Percentiles rank a stretch among this genome's conserved stretches.
These are phyloP conservation scores for Pseudomassariella vexata DNA, from an alignment of 2,329 filamentous ascomycete genomes.

Conservation along the genomic window DNA sequence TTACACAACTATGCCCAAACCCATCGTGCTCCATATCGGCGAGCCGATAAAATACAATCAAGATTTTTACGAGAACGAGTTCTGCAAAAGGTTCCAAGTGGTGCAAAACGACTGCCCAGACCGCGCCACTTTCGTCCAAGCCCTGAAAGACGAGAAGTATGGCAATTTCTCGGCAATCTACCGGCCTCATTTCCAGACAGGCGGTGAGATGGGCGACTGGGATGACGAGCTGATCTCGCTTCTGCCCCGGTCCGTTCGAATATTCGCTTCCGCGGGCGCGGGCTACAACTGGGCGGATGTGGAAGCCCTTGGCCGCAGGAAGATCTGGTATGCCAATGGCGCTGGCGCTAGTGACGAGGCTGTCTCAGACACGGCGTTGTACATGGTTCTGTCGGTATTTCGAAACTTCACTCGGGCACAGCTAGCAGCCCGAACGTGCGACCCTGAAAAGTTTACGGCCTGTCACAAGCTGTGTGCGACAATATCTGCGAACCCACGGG, in stretches of 20 bases:
- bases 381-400: conserved; percentile 39
- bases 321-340: conserved; percentile 38
- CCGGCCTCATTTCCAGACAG: conserved; percentile 57
- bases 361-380: conserved; percentile 35
- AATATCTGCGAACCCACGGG: conserved; percentile 42
- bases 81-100: conserved; percentile 32
- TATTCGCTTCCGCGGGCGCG: conserved; percentile 61
- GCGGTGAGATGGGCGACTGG: conserved; percentile 62
- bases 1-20: conserved; percentile 23
- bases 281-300: conserved; percentile 64
- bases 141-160: conserved; percentile 29
- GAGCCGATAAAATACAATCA: conserved; percentile 42
- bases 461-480: conserved; percentile 37
- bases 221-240: conserved; percentile 52
- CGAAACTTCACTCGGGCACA: conserved; percentile 44
- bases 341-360: conserved; percentile 35
- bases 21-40: conserved; percentile 35
- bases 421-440: conserved; percentile 36
- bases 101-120: conserved; percentile 30
- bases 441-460: conserved; percentile 30
- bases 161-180: conserved; percentile 39
- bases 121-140: conserved; percentile 31
- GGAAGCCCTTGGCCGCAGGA: conserved; percentile 28
- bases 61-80: conserved; percentile 31
- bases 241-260: conserved; percentile 48